Evolutionary conservation across 352 stramenopile species (phyloP), one percentile per base, ranked within the genome.

Genomic region (Phytopythium aichiense): DNA sequence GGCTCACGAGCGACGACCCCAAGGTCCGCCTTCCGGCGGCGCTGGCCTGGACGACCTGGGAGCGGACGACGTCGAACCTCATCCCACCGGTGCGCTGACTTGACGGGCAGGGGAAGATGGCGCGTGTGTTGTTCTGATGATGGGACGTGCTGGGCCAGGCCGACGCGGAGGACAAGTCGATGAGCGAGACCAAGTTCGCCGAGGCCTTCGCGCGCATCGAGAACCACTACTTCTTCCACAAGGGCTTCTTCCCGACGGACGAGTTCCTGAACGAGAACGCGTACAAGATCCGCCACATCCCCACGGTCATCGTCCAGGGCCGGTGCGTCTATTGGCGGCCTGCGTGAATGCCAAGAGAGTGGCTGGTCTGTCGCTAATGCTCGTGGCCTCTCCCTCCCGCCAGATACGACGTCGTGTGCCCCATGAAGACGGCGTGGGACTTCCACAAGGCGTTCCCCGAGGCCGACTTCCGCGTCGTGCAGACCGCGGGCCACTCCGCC

Each of bases 181-280:
- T 87, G 73, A 74, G 69, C 30, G 82, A 96, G 52, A 65, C 72
- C 23, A 80, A 86, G 63, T 96, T 96, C 60, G 83, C 88, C 8
- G 78, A 96, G 63, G 88, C 92, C 4, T 98, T 98, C 65, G 91
- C 90, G 35, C 83, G 91, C 51, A 98, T 98, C 62, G 92, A 98
- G 73, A 96, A 92, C 74, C 91, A 98, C 67, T 98, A 95, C 72
- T 98, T 98, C 45, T 65, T 91, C 35, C 84, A 98, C 74, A 79
- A 88, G 33, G 92, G 87, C 18, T 98, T 95, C 72, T 96, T 98
- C 67, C 80, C 88, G 12, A 78, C 48, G 23, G 84, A 96, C 58
- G 76, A 84, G 35, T 97, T 94, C 63, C 61, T 98, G 53, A 84
- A 96, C 33, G 86, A 96, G 50, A 92, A 97, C 63, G 77, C 83